Conservation (phyloP, 116 monocot species). For the Iris pallida region DNA sequence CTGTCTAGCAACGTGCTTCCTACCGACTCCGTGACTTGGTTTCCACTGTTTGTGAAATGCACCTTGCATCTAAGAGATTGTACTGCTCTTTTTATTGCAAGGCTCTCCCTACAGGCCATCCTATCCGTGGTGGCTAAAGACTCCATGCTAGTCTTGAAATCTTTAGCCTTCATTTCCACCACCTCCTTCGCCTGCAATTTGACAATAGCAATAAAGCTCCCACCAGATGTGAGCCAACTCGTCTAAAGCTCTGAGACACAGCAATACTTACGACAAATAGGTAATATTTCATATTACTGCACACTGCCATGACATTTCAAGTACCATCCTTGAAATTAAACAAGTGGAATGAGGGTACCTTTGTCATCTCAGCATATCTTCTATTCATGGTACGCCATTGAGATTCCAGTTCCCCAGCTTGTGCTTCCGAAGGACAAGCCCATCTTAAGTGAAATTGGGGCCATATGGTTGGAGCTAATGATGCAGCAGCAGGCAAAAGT, state of each 20-base stretch:
- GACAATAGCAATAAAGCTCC: not conserved
- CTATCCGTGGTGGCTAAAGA: conserved; percentile 33
- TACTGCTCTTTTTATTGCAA: conserved; percentile 71
- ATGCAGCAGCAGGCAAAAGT: conserved; percentile 83
- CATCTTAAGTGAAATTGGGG: conserved; percentile 94
- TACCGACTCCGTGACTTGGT: conserved; percentile 13
- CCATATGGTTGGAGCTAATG: conserved; percentile 94
- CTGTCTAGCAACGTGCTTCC: conserved; percentile 22
- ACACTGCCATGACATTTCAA: not conserved
- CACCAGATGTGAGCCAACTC: not conserved
- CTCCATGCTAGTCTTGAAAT: conserved; percentile 42
- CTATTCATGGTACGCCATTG: conserved; percentile 48
- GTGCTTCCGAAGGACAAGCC: conserved; percentile 86
- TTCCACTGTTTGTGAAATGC: conserved; percentile 42
- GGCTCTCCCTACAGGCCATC: conserved; percentile 53
- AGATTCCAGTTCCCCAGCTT: conserved; percentile 62
- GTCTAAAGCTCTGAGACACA: too few species aligned
- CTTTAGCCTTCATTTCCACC: conserved; percentile 48
- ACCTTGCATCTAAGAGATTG: conserved; percentile 86
- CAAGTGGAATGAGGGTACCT: conserved; percentile 32
- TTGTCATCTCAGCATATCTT: conserved; percentile 43
- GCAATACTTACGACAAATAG: too few species aligned
- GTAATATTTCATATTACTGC: not conserved
- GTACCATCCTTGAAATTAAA: not conserved
- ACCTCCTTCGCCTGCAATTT: conserved; percentile 61